Base-by-base conservation (phyloP, 2,329 filamentous ascomycete species). In the Curvularia sp. region DNA sequence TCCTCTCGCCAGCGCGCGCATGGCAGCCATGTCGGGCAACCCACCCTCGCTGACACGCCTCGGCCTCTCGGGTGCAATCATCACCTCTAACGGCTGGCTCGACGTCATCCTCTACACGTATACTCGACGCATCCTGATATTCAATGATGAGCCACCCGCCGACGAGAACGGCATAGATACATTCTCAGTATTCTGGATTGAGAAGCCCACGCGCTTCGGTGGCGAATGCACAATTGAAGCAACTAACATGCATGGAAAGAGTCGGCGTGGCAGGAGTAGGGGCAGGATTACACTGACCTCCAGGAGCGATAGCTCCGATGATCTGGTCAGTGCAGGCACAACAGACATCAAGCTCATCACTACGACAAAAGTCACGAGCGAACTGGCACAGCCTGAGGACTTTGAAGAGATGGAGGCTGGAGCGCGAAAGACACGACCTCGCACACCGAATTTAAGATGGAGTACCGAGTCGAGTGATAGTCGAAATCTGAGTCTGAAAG, bases 1-100 rank as follows among this genome's bases (percentile, higher is more conserved):
- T 0, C 89, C 89, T 0, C 79, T 91, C 0, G 87, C 87, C 4
- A 80, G 85, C 0, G 86, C 87, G 13, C 84, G 88, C 58, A 87
- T 90, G 68, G 83, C 83, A 15, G 82, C 82, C 19, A 88, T 90
- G 83, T 81, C 84, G 0, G 83, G 84, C 1, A 75, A 78, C 9
- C 75, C 78, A 21, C 77, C 78, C 15, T 78, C 78, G 19, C 68
- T 75, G 3, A 77, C 78, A 15, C 81, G 81, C 59, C 80, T 84
- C 51, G 83, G 81, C 65, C 75, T 83, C 19, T 80, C 83, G 0
- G 85, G 84, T 30, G 80, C 83, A 5, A 77, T 87, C 65, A 84
- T 87, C 57, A 84, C 84, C 2, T 84, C 81, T 30, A 87, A 84
- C 56, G 85, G 85, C 18, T 82, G 85, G 74, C 81, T 87, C 19